phyloP scores from a whole-genome alignment of 2,329 filamentous ascomycete genomes.

The Chaetomiaceae sp. region DNA sequence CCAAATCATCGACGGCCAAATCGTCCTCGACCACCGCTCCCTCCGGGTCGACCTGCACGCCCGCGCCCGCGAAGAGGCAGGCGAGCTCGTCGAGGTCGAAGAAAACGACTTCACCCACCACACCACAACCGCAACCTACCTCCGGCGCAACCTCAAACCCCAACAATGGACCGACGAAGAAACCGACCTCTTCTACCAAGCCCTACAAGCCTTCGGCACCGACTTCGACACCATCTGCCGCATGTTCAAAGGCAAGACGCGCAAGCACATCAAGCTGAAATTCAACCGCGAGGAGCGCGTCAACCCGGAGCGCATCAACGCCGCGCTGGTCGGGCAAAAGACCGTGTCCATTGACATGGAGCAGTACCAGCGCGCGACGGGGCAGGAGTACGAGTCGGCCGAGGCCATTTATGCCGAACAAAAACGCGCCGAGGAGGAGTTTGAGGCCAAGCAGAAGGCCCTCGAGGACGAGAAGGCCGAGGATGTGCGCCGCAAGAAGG shows the following conservation, averaged over 20 bases:
- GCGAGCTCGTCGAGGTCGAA: constrained; percentile 60
- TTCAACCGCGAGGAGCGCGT: constrained; percentile 74
- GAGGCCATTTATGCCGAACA: constrained; percentile 54
- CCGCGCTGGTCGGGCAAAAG: constrained; percentile 58
- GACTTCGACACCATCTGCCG: constrained; percentile 77
- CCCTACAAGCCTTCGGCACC: constrained; percentile 71
- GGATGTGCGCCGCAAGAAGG: constrained; percentile 43
- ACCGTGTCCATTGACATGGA: constrained; percentile 55
- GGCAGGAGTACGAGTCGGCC: constrained; percentile 50
- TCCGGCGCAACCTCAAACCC: constrained; percentile 58
- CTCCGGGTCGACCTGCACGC: constrained; percentile 66
- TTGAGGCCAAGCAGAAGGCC: constrained; percentile 43
- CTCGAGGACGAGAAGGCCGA: constrained; percentile 46
- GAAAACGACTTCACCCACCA: constrained; percentile 74
- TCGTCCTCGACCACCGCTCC: constrained; percentile 66
- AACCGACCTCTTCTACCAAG: constrained; percentile 72
- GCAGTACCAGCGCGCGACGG: constrained; percentile 54
- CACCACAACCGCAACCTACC: constrained; percentile 65
- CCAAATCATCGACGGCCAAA: constrained; percentile 65
- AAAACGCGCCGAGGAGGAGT: constrained; percentile 38
- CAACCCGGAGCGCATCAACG: constrained; percentile 59
- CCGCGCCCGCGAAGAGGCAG: constrained; percentile 48
- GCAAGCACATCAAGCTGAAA: constrained; percentile 74
- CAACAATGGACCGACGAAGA: constrained; percentile 67
- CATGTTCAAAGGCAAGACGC: constrained; percentile 68